A percentile compares a stretch with the other conserved stretches of the same genome.
These are phyloP conservation scores for Pelargonium fulgidum DNA, from an alignment of 441 rosid species.

Conservation along the genomic window DNA sequence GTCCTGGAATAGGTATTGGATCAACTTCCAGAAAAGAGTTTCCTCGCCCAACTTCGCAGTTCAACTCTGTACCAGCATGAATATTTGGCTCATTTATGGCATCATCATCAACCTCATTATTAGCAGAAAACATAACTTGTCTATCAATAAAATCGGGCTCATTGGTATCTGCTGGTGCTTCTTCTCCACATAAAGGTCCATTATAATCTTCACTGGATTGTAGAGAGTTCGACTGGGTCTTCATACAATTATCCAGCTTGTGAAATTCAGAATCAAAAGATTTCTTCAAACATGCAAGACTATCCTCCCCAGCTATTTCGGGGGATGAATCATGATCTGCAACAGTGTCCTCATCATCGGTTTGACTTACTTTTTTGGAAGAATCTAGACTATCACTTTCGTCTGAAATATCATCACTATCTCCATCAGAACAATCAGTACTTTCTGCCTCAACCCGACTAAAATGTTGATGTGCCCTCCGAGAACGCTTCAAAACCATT, in stretches of 20 bases:
- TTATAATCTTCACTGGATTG: conserved; percentile 37
- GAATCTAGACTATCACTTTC: conserved; percentile 29
- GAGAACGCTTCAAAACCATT: conserved; percentile 30
- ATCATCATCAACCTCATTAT: conserved; percentile 33
- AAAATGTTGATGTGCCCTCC: conserved; percentile 18
- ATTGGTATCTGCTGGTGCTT: conserved; percentile 21
- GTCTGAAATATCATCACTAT: conserved; percentile 21
- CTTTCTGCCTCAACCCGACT: conserved; percentile 22
- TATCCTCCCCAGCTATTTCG: conserved; percentile 6
- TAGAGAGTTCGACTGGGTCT: conserved; percentile 34
- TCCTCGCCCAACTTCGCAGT: conserved; percentile 38
- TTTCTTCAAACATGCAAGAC: conserved; percentile 21
- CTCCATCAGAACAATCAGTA: conserved; percentile 32
- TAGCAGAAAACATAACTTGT: conserved; percentile 47
- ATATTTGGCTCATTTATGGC: conserved; percentile 28
- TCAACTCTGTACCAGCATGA: conserved; percentile 33
- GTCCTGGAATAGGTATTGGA: conserved; percentile 94
- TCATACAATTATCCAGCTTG: conserved; percentile 27
- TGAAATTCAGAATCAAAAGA: conserved; percentile 30
- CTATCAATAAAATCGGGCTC: conserved; percentile 34
- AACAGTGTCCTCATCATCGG: neutral
- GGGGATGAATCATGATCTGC: conserved; percentile 5
- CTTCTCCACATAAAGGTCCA: conserved; percentile 34
- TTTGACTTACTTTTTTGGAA: conserved; percentile 21
- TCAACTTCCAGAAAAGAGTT: conserved; percentile 68